Percentiles rank a stretch among this genome's conserved stretches.
Conservation (phyloP, 768 basidiomycete species). For the Naganishia onofrii region DNA sequence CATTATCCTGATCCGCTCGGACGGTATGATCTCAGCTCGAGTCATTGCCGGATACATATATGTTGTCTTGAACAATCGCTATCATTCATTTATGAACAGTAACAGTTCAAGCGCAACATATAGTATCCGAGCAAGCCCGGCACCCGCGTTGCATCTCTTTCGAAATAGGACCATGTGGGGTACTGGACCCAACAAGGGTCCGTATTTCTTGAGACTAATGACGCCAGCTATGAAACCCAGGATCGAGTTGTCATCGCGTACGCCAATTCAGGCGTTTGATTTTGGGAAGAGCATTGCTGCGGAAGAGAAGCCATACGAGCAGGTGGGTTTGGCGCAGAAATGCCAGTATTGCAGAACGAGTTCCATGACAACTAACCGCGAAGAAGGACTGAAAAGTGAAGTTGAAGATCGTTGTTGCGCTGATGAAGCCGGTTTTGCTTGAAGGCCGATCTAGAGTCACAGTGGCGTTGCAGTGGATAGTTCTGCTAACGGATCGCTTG, state of each 20-base stretch:
- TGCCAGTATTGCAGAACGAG: background rate
- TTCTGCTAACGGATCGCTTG: no score
- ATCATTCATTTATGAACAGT: background rate
- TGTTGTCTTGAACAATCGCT: background rate
- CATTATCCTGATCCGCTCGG: conserved; percentile 53
- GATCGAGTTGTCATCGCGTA: background rate
- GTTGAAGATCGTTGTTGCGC: background rate
- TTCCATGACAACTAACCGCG: conserved; percentile 20
- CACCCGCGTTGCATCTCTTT: conserved; percentile 42
- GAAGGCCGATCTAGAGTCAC: no score
- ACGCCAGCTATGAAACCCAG: background rate
- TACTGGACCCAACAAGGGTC: conserved; percentile 16
- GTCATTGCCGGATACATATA: conserved; percentile 26
- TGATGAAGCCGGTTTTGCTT: no score
- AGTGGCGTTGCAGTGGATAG: no score
- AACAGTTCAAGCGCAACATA: background rate
- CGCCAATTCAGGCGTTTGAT: conserved; percentile 3
- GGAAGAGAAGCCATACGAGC: background rate
- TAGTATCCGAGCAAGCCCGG: conserved; percentile 24
- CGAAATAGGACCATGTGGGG: conserved; percentile 18
- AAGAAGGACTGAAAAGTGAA: background rate
- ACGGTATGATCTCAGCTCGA: conserved; percentile 54
- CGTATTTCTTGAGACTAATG: conserved; percentile 17
- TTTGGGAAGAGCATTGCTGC: background rate
- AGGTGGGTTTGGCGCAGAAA: background rate